Conservation (phyloP, 2,329 filamentous ascomycete species). For the Stagonosporopsis vannaccii region DNA sequence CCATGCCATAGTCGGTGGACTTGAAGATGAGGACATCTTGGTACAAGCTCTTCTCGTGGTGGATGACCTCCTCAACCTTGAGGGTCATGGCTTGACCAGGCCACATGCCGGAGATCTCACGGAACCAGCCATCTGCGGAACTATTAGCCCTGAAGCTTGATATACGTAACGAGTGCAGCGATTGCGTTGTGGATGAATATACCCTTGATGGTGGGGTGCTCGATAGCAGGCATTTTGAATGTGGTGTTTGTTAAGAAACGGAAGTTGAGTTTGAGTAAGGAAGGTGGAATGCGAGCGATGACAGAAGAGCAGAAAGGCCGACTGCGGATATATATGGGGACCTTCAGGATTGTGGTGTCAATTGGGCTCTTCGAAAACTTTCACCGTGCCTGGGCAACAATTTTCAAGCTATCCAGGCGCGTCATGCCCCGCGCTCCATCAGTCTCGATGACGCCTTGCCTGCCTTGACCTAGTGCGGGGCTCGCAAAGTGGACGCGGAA, state of each 20-base stretch:
- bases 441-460: neutral
- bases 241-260: constrained; percentile 11
- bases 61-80: constrained; percentile 89
- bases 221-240: constrained; percentile 69
- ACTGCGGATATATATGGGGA: constrained; percentile 31
- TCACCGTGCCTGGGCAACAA: constrained; percentile 29
- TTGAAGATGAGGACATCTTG: constrained; percentile 99
- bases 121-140: constrained; percentile 95
- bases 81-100: constrained; percentile 97
- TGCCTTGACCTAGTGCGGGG: constrained; percentile 1
- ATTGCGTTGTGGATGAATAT: constrained; percentile 24
- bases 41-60: constrained; percentile 99
- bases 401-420: constrained; percentile 26
- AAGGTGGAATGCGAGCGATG: constrained; percentile 11
- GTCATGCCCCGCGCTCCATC: constrained; percentile 31
- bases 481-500: constrained; percentile 4
- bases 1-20: constrained; percentile 94
- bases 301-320: constrained; percentile 20
- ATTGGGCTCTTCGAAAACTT: constrained; percentile 29
- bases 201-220: constrained; percentile 80
- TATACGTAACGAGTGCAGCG: neutral
- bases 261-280: neutral
- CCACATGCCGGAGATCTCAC: constrained; percentile 99
- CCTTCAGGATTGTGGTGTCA: constrained; percentile 32
- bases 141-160: constrained; percentile 9